phyloP scores from a whole-genome alignment of 169 alveolate species.

The Plasmodium vinckei region DNA sequence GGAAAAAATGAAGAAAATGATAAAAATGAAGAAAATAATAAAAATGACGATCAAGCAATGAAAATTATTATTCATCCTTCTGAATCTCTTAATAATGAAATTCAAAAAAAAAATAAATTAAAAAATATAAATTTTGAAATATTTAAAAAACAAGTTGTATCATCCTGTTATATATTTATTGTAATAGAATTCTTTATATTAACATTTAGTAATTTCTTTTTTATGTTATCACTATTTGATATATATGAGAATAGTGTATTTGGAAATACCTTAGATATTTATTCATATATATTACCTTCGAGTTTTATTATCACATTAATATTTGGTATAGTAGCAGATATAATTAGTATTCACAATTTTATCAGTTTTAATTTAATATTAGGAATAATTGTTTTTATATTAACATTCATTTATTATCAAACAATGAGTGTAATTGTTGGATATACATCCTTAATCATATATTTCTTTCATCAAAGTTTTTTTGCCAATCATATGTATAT shows the following conservation, averaged over 20 bases:
- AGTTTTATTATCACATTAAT: slow-evolving; percentile 59
- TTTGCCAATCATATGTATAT: slow-evolving; percentile 74
- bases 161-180: slow-evolving; percentile 50
- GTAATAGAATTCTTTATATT: slow-evolving; percentile 60
- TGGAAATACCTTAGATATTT: slow-evolving; percentile 50
- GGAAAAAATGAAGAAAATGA: background rate
- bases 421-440: slow-evolving; percentile 49
- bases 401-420: slow-evolving; percentile 18
- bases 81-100: no score
- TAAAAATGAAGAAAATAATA: background rate
- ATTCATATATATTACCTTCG: slow-evolving; percentile 42
- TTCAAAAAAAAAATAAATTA: background rate
- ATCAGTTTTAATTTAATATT: slow-evolving; percentile 44
- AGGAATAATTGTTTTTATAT: slow-evolving; percentile 33
- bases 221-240: slow-evolving; percentile 69
- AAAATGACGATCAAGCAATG: background rate
- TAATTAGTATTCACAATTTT: slow-evolving; percentile 50
- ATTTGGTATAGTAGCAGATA: slow-evolving; percentile 70
- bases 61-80: no score
- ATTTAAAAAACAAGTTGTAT: slow-evolving; percentile 36
- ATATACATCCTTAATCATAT: slow-evolving; percentile 27
- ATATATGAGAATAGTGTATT: slow-evolving; percentile 52
- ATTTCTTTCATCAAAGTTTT: slow-evolving; percentile 71
- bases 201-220: slow-evolving; percentile 53
- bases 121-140: background rate